Evolutionary conservation across 2,329 filamentous ascomycete species (phyloP), one percentile per base, ranked within the genome.

Genomic region (Fusarium tupiense): DNA sequence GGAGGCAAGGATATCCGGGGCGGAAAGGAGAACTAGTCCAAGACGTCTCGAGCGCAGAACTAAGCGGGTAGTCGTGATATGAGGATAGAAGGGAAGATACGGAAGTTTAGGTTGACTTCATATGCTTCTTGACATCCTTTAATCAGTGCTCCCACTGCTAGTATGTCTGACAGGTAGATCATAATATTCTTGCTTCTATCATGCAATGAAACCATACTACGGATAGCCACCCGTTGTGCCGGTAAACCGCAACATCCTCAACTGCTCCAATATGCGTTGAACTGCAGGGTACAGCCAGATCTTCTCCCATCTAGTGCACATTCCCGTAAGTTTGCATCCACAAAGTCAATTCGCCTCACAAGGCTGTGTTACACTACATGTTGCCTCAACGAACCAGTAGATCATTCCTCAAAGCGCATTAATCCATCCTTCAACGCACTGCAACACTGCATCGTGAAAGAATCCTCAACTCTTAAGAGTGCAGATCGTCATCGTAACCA

Each of bases 291-390:
- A 20, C 22, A 33, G 26, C n/a, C 16, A 69, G 40, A 65, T 41
- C 22, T 16, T 59, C 16, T 22, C 46, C 35, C 26, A 20, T 43
- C 19, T 14, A 4, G 46, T 66, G 7, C 40, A 44, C 29, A 60
- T n/a, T 26, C 31, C 66, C 26, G 47, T 11, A 0, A 62, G 22
- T 44, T 19, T 16, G 19, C 59, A 64, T 54, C 53, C 43, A 43
- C 24, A 57, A 29, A 44, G 16, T 24, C 26, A 19, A 44, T 71
- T 70, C 16, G 67, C 41, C 67, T 70, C 61, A 56, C 60, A 44
- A 70, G 53, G 67, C 47, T 71, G 43, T 37, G 67, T 54, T 71
- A 43, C 65, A 68, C 33, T 20, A 54, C 60, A 70, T 40, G 1
- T 68, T 12, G 24, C n/a, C 22, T 24, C 33, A 19, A 38, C 6